Percentiles rank a stretch among this genome's conserved stretches.
These are phyloP conservation scores for Pyricularia grisea DNA, from an alignment of 2,329 filamentous ascomycete species.

Conservation along the genomic window DNA sequence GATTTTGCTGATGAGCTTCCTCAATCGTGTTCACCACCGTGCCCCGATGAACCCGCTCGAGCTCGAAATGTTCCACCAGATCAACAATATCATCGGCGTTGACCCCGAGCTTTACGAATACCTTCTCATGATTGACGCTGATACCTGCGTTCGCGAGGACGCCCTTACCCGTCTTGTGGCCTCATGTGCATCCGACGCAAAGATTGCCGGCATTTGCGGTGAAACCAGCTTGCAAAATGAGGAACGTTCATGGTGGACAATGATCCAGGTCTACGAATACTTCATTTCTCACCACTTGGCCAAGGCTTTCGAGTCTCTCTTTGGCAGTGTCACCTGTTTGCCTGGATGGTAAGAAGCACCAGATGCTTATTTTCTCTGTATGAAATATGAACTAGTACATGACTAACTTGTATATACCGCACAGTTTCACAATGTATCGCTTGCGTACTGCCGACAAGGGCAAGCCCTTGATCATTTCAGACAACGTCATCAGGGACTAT, in stretches of 20 bases:
- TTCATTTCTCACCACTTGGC: conserved; percentile 96
- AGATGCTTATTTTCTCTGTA: background rate
- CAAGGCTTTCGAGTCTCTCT: conserved; percentile 96
- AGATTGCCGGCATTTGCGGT: conserved; percentile 88
- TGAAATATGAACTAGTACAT: background rate
- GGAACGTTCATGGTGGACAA: conserved; percentile 87
- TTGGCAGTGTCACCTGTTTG: conserved; percentile 96
- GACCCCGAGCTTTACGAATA: conserved; percentile 99
- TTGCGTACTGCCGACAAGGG: conserved; percentile 89
- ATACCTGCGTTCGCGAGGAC: conserved; percentile 86
- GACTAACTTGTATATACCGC: background rate
- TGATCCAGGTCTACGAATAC: conserved; percentile 99
- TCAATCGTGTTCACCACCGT: conserved; percentile 98
- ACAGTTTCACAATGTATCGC: conserved; percentile 98
- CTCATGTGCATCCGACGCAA: conserved; percentile 82
- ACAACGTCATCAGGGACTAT: conserved; percentile 81
- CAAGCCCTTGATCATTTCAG: conserved; percentile 87
- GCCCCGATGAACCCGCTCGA: conserved; percentile 92
- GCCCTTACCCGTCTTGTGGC: conserved; percentile 88
- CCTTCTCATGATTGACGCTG: conserved; percentile 91
- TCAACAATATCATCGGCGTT: conserved; percentile 96
- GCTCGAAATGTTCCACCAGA: conserved; percentile 97
- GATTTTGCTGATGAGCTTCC: conserved; percentile 97
- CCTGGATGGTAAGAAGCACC: conserved; percentile 74
- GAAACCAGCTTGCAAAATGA: conserved; percentile 91